Conservation (phyloP, 179 eudicot species). For the Beta corolliflora region DNA sequence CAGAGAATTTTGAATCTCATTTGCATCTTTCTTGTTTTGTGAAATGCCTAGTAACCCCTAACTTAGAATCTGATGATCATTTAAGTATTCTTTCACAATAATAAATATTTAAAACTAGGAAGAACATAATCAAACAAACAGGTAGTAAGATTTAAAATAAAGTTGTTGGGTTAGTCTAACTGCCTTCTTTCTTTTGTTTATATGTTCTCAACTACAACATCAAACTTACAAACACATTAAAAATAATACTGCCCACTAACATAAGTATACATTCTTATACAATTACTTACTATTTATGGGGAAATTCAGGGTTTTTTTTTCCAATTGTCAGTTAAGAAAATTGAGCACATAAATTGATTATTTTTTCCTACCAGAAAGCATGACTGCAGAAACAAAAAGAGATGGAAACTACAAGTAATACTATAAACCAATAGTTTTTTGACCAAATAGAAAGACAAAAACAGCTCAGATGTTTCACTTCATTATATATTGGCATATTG, state of each 20-base stretch:
- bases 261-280: not conserved
- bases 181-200: conserved; percentile 23
- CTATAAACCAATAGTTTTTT: conserved; percentile 11
- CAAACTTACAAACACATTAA: not conserved
- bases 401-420: not conserved
- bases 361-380: conserved; percentile 39
- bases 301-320: not conserved
- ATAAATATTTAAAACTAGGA: too few species aligned
- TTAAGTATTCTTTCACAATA: too few species aligned
- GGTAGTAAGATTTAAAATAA: not conserved
- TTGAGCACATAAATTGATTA: not conserved
- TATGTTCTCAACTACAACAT: conserved; percentile 22
- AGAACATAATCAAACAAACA: not conserved
- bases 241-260: not conserved
- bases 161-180: conserved; percentile 36
- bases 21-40: too few species aligned
- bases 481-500: conserved; percentile 30
- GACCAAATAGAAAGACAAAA: conserved; percentile 16
- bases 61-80: too few species aligned
- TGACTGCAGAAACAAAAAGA: conserved; percentile 7
- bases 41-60: too few species aligned
- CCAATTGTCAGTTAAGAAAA: conserved; percentile 33
- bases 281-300: not conserved
- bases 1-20: too few species aligned
- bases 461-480: conserved; percentile 2